Evolutionary conservation across 176 grass and related monocot genomes (phyloP).

Genomic region (barley (Hordeum vulgare)): DNA sequence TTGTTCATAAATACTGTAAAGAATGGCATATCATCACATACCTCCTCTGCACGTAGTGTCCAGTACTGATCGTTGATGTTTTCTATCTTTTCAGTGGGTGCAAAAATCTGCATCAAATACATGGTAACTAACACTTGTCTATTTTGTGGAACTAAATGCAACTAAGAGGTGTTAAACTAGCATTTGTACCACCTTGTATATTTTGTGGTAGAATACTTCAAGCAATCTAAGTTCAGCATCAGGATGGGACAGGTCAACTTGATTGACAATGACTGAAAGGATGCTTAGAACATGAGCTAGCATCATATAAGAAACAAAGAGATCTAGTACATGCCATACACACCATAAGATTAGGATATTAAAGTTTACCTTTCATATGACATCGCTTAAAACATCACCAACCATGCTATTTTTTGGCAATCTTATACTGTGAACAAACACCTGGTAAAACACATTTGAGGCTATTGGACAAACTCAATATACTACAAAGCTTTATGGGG

Average conservation of each 20-base stretch:
- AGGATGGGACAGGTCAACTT: conserved; percentile 80
- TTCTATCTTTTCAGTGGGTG: conserved; percentile 86
- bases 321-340: neutral
- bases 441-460: conserved; percentile 25
- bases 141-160: too few species aligned
- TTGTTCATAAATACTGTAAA: too few species aligned
- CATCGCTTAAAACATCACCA: conserved; percentile 81
- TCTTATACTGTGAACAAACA: too few species aligned
- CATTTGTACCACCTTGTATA: conserved; percentile 99
- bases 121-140: too few species aligned
- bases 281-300: neutral
- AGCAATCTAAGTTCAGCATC: conserved; percentile 88
- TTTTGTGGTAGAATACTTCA: conserved; percentile 99
- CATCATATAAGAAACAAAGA: neutral
- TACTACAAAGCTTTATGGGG: neutral
- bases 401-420: conserved; percentile 95
- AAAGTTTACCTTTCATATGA: conserved; percentile 73
- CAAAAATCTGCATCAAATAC: too few species aligned
- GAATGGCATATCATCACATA: conserved; percentile 7
- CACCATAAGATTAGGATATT: neutral
- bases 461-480: neutral
- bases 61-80: conserved; percentile 99
- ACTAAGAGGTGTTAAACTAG: too few species aligned
- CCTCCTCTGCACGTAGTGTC: conserved; percentile 97
- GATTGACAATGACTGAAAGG: conserved; percentile 15